These are phyloP conservation scores for Ricinus communis DNA, from an alignment of 345 rosid species.

Conservation along the genomic window DNA sequence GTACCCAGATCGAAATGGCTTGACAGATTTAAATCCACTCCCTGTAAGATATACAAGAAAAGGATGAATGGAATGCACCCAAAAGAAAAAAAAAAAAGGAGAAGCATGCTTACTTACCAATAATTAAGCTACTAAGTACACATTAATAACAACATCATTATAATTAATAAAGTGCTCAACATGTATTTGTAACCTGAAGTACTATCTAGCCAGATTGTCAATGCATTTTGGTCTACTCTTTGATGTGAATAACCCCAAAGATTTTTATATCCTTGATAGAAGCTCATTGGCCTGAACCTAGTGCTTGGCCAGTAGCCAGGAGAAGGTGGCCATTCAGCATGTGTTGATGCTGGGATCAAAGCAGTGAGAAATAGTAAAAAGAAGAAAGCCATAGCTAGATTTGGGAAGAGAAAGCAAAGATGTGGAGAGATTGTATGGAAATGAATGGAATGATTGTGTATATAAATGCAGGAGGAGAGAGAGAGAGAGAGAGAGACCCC, in stretches of 20 bases:
- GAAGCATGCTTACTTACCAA: no score
- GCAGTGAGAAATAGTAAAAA: constrained; percentile 37
- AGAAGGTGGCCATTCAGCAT: constrained; percentile 73
- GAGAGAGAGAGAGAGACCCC: constrained; percentile 21
- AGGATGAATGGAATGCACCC: background rate
- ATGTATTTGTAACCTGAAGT: constrained; percentile 51
- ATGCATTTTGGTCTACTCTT: constrained; percentile 53
- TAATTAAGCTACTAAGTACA: no score
- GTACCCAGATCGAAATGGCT: constrained; percentile 85
- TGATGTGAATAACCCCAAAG: constrained; percentile 98
- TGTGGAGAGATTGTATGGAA: constrained; percentile 6
- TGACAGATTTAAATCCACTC: constrained; percentile 92
- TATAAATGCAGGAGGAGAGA: constrained; percentile 38
- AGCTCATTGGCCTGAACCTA: constrained; percentile 63
- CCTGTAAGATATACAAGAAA: constrained; percentile 36
- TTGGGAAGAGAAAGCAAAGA: background rate
- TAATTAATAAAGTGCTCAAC: no score
- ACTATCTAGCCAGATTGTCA: constrained; percentile 88
- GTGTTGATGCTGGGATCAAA: constrained; percentile 35
- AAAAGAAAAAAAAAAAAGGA: no score
- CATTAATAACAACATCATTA: no score
- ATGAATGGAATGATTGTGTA: constrained; percentile 31
- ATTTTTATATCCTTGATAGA: constrained; percentile 64
- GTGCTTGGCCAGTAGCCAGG: constrained; percentile 97
- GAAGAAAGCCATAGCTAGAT: constrained; percentile 33